phyloP scores from a whole-genome alignment of 2,329 filamentous ascomycete genomes.

The Metarhizium anisopliae region DNA sequence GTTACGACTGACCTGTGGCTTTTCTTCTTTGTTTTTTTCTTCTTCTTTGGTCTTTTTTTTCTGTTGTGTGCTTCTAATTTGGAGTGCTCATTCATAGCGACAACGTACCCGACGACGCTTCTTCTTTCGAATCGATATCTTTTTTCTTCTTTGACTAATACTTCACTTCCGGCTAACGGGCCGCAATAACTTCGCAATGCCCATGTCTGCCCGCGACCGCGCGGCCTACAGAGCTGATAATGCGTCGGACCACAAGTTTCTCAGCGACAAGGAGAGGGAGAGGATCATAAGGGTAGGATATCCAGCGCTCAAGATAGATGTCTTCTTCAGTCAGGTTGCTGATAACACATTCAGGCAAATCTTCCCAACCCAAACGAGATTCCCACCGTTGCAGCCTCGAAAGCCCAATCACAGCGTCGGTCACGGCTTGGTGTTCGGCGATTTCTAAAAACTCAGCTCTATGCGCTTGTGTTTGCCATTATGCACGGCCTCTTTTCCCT shows the following conservation, averaged over 20 bases:
- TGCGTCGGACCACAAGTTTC: constrained; percentile 20
- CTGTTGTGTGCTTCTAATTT: background rate
- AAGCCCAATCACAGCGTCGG: constrained; percentile 18
- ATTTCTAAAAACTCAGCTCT: constrained; percentile 53
- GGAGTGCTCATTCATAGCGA: background rate
- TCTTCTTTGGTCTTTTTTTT: too few species aligned
- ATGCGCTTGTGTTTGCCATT: constrained; percentile 57
- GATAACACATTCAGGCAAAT: constrained; percentile 22
- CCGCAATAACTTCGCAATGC: constrained; percentile 18
- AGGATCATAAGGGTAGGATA: constrained; percentile 25
- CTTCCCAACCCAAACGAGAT: constrained; percentile 25
- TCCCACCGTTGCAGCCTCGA: constrained; percentile 16
- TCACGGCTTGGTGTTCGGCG: constrained; percentile 49
- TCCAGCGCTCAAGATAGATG: background rate
- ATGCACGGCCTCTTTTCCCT: constrained; percentile 80
- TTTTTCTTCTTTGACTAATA: background rate
- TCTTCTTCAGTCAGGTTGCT: background rate
- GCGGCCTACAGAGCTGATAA: constrained; percentile 32
- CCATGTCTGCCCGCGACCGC: constrained; percentile 26
- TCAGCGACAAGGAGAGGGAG: constrained; percentile 27
- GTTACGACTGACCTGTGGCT: too few species aligned
- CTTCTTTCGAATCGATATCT: background rate
- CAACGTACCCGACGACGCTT: background rate
- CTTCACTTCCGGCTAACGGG: background rate
- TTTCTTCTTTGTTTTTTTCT: too few species aligned